Evolutionary conservation across 352 stramenopile species (phyloP).

Genomic region (Phytophthora ramorum): DNA sequence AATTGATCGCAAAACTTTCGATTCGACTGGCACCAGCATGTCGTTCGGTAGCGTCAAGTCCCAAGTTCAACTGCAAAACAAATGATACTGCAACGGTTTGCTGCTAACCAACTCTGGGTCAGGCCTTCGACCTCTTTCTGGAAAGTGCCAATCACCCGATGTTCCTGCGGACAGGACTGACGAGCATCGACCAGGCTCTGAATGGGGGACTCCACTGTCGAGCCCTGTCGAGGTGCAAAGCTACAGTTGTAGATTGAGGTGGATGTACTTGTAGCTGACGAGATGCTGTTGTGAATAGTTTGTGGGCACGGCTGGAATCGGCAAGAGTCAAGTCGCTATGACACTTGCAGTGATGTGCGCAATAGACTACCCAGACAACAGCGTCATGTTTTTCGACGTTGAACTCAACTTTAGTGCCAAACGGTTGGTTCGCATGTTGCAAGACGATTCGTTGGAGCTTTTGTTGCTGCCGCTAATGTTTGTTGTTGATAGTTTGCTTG

Average conservation of each 20-base stretch:
- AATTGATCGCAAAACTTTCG: conserved; percentile 65
- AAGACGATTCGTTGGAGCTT: neutral
- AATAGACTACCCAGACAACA: conserved; percentile 63
- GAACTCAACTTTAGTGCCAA: conserved; percentile 81
- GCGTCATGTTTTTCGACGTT: conserved; percentile 74
- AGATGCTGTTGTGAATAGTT: conserved; percentile 46
- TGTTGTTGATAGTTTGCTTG: conserved; percentile 42
- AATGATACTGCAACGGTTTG: neutral
- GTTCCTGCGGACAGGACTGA: conserved; percentile 69
- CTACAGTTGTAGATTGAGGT: neutral
- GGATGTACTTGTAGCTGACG: conserved; percentile 3
- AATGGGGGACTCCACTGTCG: conserved; percentile 65
- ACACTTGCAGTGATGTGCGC: conserved; percentile 73
- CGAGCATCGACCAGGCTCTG: conserved; percentile 65
- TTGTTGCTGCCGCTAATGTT: neutral
- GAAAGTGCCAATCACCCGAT: conserved; percentile 69
- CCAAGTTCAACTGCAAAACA: neutral
- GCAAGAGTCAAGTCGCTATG: conserved; percentile 81
- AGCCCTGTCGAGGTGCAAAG: conserved; percentile 59
- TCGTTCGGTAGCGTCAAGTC: conserved; percentile 37
- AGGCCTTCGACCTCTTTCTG: conserved; percentile 86
- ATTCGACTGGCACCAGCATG: conserved; percentile 55
- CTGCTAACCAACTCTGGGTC: conserved; percentile 10
- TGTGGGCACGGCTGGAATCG: conserved; percentile 70
- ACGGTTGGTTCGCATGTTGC: conserved; percentile 35